These are phyloP conservation scores for Setomelanomma holmii DNA, from an alignment of 2,329 filamentous ascomycete species.

Conservation along the genomic window DNA sequence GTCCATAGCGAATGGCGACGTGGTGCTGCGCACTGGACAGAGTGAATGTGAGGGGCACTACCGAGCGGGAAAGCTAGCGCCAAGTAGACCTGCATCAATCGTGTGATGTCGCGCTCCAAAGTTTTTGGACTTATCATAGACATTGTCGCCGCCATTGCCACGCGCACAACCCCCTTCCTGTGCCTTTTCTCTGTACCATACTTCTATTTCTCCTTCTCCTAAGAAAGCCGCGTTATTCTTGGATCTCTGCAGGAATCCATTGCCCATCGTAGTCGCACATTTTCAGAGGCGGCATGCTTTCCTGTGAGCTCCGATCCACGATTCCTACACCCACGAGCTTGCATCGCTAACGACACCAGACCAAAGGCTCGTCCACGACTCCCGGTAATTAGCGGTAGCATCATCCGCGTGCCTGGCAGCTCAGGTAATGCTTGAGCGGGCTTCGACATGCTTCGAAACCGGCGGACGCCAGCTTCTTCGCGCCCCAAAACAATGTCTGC, in stretches of 20 bases:
- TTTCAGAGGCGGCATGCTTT: conserved; percentile 23
- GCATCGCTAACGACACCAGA: conserved; percentile 10
- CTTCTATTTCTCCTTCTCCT: conserved; percentile 6
- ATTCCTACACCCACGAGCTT: not conserved
- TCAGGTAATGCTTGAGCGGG: conserved; percentile 64
- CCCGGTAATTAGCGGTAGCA: conserved; percentile 31
- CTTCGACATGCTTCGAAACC: conserved; percentile 65
- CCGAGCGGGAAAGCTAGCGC: conserved; percentile 18
- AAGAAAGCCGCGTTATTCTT: too few relatives aligned
- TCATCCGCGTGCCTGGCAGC: conserved; percentile 25
- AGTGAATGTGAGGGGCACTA: conserved; percentile 25
- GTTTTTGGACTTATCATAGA: conserved; percentile 30
- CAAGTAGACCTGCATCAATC: conserved; percentile 12
- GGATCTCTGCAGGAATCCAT: too few relatives aligned
- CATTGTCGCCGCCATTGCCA: conserved; percentile 18
- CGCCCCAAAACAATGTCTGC: conserved; percentile 47
- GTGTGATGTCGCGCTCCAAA: conserved; percentile 28
- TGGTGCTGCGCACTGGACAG: conserved; percentile 2
- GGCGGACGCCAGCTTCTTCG: conserved; percentile 61
- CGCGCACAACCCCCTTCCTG: conserved; percentile 6
- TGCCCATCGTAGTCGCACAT: conserved; percentile 2
- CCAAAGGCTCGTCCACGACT: conserved; percentile 2
- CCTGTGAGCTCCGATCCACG: conserved; percentile 19
- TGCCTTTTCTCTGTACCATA: conserved; percentile 8
- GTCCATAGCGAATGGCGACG: conserved; percentile 68